Base-by-base conservation (phyloP, 192 early-diverging fungal genomes). In the Pilaira anomala region DNA sequence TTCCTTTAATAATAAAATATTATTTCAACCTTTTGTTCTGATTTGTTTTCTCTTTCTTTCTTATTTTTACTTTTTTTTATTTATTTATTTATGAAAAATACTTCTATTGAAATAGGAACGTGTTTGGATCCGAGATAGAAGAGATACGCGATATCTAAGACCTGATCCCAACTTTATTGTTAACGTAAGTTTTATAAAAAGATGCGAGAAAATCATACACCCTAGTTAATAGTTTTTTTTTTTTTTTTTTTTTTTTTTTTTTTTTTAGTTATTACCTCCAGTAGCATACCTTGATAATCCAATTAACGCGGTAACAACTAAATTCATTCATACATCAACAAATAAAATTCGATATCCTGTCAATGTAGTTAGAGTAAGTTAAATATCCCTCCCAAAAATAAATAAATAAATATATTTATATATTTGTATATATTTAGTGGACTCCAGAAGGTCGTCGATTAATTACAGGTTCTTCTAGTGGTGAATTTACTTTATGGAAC, bases 401-500 rank as follows among this genome's bases (percentile, higher is more conserved):
- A n/a, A n/a, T n/a, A n/a, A n/a, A n/a, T n/a, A n/a, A n/a, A n/a
- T n/a, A n/a, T n/a, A n/a, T n/a, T 12, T 40, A 4, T 9, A 24
- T 8, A 7, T 22, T 40, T 33, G 16, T 63, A 14, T 39, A 19
- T 63, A 3, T 36, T 42, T 49, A 91, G 83, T 99, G 95, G 95
- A 96, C 92, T 14, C 97, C 97, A 0, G 97, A 99, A 71, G 95
- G 95, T 18, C 78, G 97, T 18, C 84, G 95, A 29, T 74, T 99
- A 9, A 90, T 97, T 14, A 97, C 97, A 2, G 97, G 94, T 9
- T 89, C 93, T 0, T 92, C 93, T 0, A 88, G 83, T 65, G 97
- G 97, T 12, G 95, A 97, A 74, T 93, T 99, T 59, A 99, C 95
- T 3, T 75, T 97, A 25, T 99, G 97, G 97, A 97, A 94, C 69